Evolutionary conservation across 2,329 filamentous ascomycete species (phyloP).

Genomic region (Diplodia intermedia): DNA sequence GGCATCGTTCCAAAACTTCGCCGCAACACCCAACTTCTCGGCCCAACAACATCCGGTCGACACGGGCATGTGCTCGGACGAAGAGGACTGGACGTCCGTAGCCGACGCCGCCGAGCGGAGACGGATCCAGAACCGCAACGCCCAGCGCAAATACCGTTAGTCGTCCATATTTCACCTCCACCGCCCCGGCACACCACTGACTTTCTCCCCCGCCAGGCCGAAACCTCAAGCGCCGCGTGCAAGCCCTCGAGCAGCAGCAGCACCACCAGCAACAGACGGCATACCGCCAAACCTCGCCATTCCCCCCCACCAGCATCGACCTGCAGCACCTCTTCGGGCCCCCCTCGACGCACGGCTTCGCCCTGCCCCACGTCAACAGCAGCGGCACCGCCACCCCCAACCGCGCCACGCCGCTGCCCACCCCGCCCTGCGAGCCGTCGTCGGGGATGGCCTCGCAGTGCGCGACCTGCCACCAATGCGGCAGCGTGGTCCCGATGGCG

Average conservation of each 20-base stretch:
- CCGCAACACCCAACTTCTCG: neutral
- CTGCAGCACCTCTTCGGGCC: constrained; percentile 4
- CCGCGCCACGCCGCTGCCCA: neutral
- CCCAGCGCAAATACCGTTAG: constrained; percentile 89
- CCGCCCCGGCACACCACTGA: neutral
- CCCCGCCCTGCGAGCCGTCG: neutral
- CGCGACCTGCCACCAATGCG: constrained; percentile 13
- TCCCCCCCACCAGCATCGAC: neutral
- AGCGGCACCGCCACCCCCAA: neutral
- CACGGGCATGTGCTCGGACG: constrained; percentile 17
- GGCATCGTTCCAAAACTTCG: neutral
- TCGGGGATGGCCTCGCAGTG: neutral
- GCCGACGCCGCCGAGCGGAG: constrained; percentile 86
- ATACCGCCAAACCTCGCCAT: neutral
- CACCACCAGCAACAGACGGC: neutral
- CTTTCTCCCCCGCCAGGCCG: neutral
- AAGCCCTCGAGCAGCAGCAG: constrained; percentile 14
- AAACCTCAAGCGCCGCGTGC: constrained; percentile 17
- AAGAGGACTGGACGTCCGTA: constrained; percentile 96
- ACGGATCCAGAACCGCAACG: constrained; percentile 90
- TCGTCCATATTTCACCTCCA: constrained; percentile 35
- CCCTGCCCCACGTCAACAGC: neutral
- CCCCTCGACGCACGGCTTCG: too few relatives aligned
- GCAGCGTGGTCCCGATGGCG: constrained; percentile 3
- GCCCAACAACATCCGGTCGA: neutral